Evolutionary conservation across 352 stramenopile species (phyloP), one percentile per base, ranked within the genome.

Genomic region (Elongisporangium undulatum): DNA sequence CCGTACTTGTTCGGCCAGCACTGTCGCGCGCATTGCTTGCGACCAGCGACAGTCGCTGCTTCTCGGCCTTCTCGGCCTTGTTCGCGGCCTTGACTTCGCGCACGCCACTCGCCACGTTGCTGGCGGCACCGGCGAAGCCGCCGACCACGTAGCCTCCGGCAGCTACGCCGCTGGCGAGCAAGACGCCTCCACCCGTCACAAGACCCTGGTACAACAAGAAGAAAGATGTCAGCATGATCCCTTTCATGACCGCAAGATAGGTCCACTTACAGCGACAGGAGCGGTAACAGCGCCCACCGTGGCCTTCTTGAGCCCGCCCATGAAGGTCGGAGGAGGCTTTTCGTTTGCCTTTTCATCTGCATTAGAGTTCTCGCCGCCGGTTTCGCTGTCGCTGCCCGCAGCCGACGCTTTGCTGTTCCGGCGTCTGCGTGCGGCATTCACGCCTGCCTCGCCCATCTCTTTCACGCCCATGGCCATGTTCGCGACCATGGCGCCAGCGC

Each of bases 251-350:
- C 4, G 3, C 38, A 56, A 34, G 4, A 22, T 26, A 56, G 7
- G 10, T 17, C 12, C 63, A 72, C 72, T 50, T 75, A 95, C 86
- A 66, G 86, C 86, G 41, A 95, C 75, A 8, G 86, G 86, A 45
- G 86, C 86, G 10, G 84, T 75, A 15, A 95, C 78, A 29, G 86
- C 86, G 20, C 86, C 85, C 53, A 95, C 76, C 0, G 86, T 95
- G 2, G 86, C 86, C 67, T 94, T 94, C 71, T 92, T 95, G 51
- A 95, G 58, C 19, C 86, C 86, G 48, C 83, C 77, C 77, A 93
- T 89, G 56, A 95, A 95, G 0, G 73, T 93, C 49, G 86, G 80
- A 2, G 70, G 67, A 5, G 83, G 86, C 56, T 92, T 91, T 23
- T 92, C 81, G 22, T 87, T 85, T 3, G 68, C 72, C 3, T 69